These are phyloP conservation scores for Russula lepida DNA, from an alignment of 768 basidiomycete genomes.

Conservation along the genomic window DNA sequence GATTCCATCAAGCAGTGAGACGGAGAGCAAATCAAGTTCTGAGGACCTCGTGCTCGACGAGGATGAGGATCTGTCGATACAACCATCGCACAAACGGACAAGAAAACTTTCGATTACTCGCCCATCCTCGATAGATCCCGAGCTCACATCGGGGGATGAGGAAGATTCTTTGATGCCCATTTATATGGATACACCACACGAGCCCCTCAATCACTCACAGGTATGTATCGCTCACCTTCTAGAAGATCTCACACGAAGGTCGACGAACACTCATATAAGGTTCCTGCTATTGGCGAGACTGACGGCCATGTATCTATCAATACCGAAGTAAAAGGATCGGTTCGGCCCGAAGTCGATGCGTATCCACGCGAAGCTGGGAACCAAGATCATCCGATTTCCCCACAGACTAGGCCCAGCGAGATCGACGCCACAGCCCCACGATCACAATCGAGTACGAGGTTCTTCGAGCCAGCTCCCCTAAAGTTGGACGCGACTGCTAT, in stretches of 20 bases:
- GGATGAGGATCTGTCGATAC: constrained; percentile 15
- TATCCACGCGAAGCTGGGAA: not conserved
- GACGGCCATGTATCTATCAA: not conserved
- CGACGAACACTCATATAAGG: not conserved
- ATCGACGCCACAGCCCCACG: not conserved
- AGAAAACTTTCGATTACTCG: not conserved
- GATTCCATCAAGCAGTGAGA: constrained; percentile 16
- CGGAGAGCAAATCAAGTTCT: constrained; percentile 2
- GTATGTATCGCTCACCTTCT: not conserved
- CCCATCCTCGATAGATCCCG: constrained; percentile 4
- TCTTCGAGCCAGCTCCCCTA: not conserved
- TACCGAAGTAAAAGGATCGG: not conserved
- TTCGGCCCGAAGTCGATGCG: not conserved
- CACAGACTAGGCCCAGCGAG: not conserved
- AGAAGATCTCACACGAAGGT: not conserved
- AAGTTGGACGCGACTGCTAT: constrained; percentile 10
- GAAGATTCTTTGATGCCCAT: not conserved
- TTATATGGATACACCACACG: constrained; percentile 15
- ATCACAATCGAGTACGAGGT: not conserved
- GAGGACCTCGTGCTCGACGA: constrained; percentile 17
- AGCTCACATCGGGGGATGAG: constrained; percentile 6
- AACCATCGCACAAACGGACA: not conserved
- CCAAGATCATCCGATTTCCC: not conserved
- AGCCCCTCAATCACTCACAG: not conserved
- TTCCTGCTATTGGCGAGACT: not conserved